Evolutionary conservation across 139 green algal genomes (phyloP).

Genomic region (Chlamydomonas schloesseri): DNA sequence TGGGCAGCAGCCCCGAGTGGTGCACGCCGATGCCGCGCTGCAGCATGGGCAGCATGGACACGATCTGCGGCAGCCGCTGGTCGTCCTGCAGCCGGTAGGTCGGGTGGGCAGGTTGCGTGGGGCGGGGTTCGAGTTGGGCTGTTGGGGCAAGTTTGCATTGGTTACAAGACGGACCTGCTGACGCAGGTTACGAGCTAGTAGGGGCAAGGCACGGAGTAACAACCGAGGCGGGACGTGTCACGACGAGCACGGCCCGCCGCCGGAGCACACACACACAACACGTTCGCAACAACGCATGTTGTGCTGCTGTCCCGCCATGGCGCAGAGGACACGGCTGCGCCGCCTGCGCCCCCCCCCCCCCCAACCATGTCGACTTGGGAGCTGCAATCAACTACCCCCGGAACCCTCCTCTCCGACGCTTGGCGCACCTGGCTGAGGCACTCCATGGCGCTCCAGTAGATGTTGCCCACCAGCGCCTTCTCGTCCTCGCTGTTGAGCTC

Average conservation of each 20-base stretch:
- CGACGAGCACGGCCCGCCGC: too few relatives aligned
- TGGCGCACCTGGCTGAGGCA: conserved; percentile 50
- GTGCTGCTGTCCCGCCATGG: too few relatives aligned
- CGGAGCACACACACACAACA: too few relatives aligned
- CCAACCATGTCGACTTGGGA: background rate
- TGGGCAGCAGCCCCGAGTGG: conserved; percentile 90
- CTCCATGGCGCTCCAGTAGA: conserved; percentile 80
- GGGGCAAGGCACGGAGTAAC: too few relatives aligned
- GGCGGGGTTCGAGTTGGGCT: background rate
- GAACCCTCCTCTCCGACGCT: too few relatives aligned
- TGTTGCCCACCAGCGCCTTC: conserved; percentile 72
- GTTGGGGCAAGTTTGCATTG: too few relatives aligned
- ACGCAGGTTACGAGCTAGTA: too few relatives aligned
- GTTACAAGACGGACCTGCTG: too few relatives aligned
- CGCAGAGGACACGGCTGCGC: too few relatives aligned
- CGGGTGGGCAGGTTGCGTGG: background rate
- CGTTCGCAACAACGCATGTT: too few relatives aligned
- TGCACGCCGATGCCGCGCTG: conserved; percentile 86
- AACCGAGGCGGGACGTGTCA: too few relatives aligned
- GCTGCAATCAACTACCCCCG: too few relatives aligned
- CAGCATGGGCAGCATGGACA: conserved; percentile 85
- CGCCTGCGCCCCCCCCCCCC: background rate
- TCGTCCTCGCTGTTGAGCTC: conserved; percentile 80
- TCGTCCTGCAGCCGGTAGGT: conserved; percentile 66
- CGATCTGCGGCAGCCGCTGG: conserved; percentile 66